Evolutionary conservation across 768 basidiomycete species (phyloP).

Genomic region (Kwoniella sp.): DNA sequence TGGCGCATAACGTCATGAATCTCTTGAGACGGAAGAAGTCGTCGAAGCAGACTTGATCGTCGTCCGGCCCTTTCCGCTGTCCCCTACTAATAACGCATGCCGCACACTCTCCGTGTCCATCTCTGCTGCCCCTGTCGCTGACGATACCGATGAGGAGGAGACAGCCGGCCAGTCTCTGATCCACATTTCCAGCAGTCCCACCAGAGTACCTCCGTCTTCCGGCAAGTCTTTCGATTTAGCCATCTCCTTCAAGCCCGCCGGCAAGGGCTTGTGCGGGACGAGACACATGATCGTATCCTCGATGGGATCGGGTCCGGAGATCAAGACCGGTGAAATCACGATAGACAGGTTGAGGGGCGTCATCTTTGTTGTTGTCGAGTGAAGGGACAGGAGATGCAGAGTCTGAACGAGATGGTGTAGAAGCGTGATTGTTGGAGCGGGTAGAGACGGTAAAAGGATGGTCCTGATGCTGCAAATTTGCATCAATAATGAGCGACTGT

Average conservation of each 20-base stretch:
- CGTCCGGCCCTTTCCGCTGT: too few relatives aligned
- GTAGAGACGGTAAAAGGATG: conserved; percentile 24
- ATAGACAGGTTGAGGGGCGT: conserved; percentile 36
- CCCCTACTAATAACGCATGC: too few relatives aligned
- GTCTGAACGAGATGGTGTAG: conserved; percentile 24
- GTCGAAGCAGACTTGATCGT: too few relatives aligned
- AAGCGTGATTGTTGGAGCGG: neutral
- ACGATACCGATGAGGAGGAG: neutral
- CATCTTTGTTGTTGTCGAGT: conserved; percentile 37
- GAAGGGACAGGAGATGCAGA: conserved; percentile 23
- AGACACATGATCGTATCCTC: conserved; percentile 45
- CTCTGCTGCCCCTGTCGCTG: neutral
- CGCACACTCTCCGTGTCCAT: too few relatives aligned
- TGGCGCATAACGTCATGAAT: too few relatives aligned
- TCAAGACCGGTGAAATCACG: conserved; percentile 40
- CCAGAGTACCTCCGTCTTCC: conserved; percentile 25
- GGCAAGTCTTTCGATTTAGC: neutral
- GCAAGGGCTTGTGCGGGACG: conserved; percentile 34
- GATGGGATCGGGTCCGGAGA: conserved; percentile 35
- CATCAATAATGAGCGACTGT: too few relatives aligned
- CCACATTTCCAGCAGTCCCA: conserved; percentile 40
- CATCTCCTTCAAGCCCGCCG: conserved; percentile 32
- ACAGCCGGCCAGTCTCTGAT: conserved; percentile 14
- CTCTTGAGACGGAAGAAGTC: too few relatives aligned
- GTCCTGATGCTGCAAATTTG: conserved; percentile 16